phyloP scores from a whole-genome alignment of 129 eudicot species.

The Escallonia herrerae region DNA sequence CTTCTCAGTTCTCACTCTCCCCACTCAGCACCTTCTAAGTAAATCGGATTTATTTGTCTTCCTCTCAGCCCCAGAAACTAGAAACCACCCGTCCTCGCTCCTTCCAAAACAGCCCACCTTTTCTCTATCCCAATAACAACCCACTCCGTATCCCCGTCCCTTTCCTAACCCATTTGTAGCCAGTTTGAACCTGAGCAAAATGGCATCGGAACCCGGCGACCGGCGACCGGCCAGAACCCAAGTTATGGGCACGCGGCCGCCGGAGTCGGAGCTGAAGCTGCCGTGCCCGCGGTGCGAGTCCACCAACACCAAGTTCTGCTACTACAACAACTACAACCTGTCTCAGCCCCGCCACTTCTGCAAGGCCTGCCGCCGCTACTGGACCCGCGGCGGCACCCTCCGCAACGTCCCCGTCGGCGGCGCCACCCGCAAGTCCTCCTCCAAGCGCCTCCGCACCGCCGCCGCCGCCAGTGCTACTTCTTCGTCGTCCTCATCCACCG shows the following conservation, averaged over 20 bases:
- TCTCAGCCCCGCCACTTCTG: slow-evolving; percentile 13
- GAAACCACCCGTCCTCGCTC: background rate
- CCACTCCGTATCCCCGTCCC: background rate
- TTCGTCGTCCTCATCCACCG: background rate
- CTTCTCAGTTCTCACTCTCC: background rate
- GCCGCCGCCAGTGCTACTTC: background rate
- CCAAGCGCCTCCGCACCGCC: slow-evolving; percentile 2
- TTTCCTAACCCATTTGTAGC: background rate
- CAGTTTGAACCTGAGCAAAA: background rate
- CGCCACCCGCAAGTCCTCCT: slow-evolving; percentile 11
- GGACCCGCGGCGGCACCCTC: slow-evolving; percentile 47
- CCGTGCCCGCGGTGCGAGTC: slow-evolving; percentile 32
- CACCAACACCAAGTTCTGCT: no score
- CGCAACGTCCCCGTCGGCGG: slow-evolving; percentile 42
- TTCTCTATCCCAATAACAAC: background rate
- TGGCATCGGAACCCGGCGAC: background rate
- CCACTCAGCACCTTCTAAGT: background rate
- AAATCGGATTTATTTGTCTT: background rate
- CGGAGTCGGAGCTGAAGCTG: slow-evolving; percentile 15
- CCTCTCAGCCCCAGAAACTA: background rate
- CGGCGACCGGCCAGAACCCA: background rate
- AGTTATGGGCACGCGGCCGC: background rate
- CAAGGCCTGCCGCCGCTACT: slow-evolving; percentile 42
- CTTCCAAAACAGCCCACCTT: background rate
- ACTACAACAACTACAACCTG: no score